Percentiles rank a stretch among this genome's conserved stretches.
Conservation (phyloP, 2,329 filamentous ascomycete species). For the Aspergillus sp. region DNA sequence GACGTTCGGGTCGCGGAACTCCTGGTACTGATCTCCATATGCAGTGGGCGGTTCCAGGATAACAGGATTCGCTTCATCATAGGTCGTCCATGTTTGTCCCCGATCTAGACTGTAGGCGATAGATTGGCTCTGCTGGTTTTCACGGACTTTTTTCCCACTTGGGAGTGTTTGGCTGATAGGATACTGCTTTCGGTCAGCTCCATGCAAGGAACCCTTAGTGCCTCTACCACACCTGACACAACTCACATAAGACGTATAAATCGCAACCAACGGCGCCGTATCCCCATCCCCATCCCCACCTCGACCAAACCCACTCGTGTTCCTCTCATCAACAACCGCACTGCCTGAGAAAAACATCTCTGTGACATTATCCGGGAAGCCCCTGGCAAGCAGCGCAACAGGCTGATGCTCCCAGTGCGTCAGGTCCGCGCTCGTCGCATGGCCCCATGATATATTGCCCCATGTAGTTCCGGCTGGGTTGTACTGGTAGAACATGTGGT, state of each 20-base stretch:
- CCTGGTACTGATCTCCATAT: slow-evolving; percentile 46
- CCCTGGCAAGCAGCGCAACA: slow-evolving; percentile 40
- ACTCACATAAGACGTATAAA: slow-evolving; percentile 55
- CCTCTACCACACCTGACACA: too few relatives aligned
- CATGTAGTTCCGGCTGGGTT: slow-evolving; percentile 46
- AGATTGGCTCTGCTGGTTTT: slow-evolving; percentile 20
- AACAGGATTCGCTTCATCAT: slow-evolving; percentile 62
- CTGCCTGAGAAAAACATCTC: slow-evolving; percentile 60
- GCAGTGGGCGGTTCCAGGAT: slow-evolving; percentile 53
- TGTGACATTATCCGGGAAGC: slow-evolving; percentile 51
- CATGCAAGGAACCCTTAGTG: background rate
- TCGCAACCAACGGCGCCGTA: slow-evolving; percentile 65
- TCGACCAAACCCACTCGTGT: slow-evolving; percentile 66
- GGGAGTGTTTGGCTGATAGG: slow-evolving; percentile 25
- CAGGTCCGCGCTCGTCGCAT: slow-evolving; percentile 56
- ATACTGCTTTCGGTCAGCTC: slow-evolving; percentile 22
- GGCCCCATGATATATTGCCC: slow-evolving; percentile 54
- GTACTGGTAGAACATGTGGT: slow-evolving; percentile 61
- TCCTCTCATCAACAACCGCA: slow-evolving; percentile 64
- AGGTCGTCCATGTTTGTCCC: slow-evolving; percentile 41
- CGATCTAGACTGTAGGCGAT: slow-evolving; percentile 20
- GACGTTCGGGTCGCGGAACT: slow-evolving; percentile 67
- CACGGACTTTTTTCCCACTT: slow-evolving; percentile 27
- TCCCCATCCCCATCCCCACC: slow-evolving; percentile 64
- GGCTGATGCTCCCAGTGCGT: slow-evolving; percentile 19